Evolutionary conservation across 306 rosid genomes (phyloP), one percentile per base, ranked within the genome.

Genomic region (Prunus armeniaca): DNA sequence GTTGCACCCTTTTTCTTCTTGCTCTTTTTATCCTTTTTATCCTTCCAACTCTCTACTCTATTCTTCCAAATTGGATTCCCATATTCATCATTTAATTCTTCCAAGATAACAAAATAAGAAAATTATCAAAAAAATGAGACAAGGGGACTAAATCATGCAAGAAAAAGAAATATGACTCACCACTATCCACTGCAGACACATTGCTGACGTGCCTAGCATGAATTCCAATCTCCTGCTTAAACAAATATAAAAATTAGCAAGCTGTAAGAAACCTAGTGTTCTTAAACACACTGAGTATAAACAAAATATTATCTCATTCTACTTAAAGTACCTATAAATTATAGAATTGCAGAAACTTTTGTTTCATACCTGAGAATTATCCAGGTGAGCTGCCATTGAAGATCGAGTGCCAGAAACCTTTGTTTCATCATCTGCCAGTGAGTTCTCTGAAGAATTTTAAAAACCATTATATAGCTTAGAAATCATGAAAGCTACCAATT

Each of bases 61-160:
- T 89, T 92, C 89, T 95, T 95, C 99, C 99, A 95, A 30, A 95
- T 95, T 57, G 99, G 99, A 87, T 95, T 95, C 82, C 97, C 99
- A 46, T 25, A 88, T 72, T 92, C 97, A 70, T 92, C 97, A 58
- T 89, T 91, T 34, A 84, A 64, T 77, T 95, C 97, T 95, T 79
- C 89, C 84, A 72, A 74, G 28, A 86, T 65, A 76, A 81, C 12
- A 75, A 86, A 66, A 49, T 75, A 60, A 55, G 62, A 83, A 43
- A 30, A 19, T 71, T n/a, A 38, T 8, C 73, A 74, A 60, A 73
- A 58, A 71, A 46, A 41, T 64, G 65, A 75, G 24, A 71, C 6
- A 79, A 65, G 51, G 69, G 57, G 41, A 28, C 32, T 60, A 78
- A 67, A 65, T 51, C 12, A 66, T 55, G 4, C 17, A 67, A 51